Evolutionary conservation across 1,284 basidiomycete species (phyloP).

Genomic region (Stygiomarasmius scandens): DNA sequence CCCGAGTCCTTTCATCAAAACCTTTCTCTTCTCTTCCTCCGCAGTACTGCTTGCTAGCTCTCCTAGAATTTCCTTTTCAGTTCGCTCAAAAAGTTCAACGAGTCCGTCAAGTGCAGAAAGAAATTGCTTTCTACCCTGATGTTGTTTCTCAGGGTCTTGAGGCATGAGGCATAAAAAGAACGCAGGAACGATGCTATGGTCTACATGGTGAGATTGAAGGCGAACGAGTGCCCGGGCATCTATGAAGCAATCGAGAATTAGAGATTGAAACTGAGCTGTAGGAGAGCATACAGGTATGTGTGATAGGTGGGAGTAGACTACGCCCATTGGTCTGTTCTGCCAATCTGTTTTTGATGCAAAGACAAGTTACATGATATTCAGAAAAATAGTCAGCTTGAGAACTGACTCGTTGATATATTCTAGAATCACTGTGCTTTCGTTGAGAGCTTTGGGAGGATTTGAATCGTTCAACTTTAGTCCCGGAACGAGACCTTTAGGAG

Average conservation of each 20-base stretch:
- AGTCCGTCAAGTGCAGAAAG: constrained; percentile 56
- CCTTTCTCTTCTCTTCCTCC: constrained; percentile 39
- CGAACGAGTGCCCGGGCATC: constrained; percentile 70
- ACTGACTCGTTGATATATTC: constrained; percentile 76
- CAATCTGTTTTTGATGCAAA: neutral
- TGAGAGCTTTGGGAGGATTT: constrained; percentile 56
- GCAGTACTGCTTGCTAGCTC: constrained; percentile 29
- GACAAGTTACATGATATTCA: neutral
- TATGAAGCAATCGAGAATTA: constrained; percentile 25
- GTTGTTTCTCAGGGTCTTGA: constrained; percentile 62
- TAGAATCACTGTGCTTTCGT: constrained; percentile 74
- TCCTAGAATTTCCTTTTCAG: constrained; percentile 48
- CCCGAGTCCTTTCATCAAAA: constrained; percentile 41
- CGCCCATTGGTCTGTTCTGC: constrained; percentile 32
- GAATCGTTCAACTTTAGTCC: constrained; percentile 60
- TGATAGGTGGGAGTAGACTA: constrained; percentile 58
- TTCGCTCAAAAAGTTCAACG: constrained; percentile 58
- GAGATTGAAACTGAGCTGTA: neutral
- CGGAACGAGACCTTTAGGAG: constrained; percentile 80
- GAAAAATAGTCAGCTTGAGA: neutral
- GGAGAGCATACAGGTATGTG: constrained; percentile 58
- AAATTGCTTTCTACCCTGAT: constrained; percentile 60
- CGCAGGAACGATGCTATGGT: constrained; percentile 66
- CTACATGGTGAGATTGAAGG: constrained; percentile 71
- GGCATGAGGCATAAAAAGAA: constrained; percentile 83